Base-by-base conservation (phyloP, 257 asterid species). In the Rubia yunnanensis region DNA sequence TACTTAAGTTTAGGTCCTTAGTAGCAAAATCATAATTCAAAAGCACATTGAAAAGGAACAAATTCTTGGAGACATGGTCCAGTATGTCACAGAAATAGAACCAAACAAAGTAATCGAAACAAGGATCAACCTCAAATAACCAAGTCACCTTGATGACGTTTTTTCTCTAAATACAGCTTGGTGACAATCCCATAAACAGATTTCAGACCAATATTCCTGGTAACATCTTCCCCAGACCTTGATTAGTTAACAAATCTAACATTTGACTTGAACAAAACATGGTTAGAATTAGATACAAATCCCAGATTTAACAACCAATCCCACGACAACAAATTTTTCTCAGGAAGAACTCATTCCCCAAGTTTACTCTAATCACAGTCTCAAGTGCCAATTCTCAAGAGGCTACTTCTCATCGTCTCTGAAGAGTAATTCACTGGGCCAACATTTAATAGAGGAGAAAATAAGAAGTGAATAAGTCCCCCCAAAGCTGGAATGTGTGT, bases 311-410 rank as follows among this genome's bases (percentile, higher is more conserved):
- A 31, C 41, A 59, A 54, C 84, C 84, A 80, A 48, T 48, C 30
- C 54, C 84, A 36, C 77, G 77, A 63, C 72, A 72, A 73, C 52
- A 78, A 60, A 68, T 80, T 82, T 65, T 80, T 71, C 35, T 2
- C 60, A 67, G 82, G 80, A 41, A 39, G 44, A 13, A 80, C 77
- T 36, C 50, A 59, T 77, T 77, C 0, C 84, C 84, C 82, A 80
- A 77, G 60, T 80, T 80, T 5, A 77, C 71, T 65, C 84, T 68
- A 62, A 32, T 58, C 0, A 74, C 64, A 2, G 82, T 80, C 63
- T 80, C 82, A 10, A 80, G 28, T 15, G 84, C 79, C 13, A 44
- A 57, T 52, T 34, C 55, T 48, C 77, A 32, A 80, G 69, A 65
- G n/a, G n/a, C n/a, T n/a, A n/a, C n/a, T n/a, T n/a, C n/a, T n/a